Base-by-base conservation (phyloP, 2,329 filamentous ascomycete genomes). In the Aspergillus quadrilineatus region DNA sequence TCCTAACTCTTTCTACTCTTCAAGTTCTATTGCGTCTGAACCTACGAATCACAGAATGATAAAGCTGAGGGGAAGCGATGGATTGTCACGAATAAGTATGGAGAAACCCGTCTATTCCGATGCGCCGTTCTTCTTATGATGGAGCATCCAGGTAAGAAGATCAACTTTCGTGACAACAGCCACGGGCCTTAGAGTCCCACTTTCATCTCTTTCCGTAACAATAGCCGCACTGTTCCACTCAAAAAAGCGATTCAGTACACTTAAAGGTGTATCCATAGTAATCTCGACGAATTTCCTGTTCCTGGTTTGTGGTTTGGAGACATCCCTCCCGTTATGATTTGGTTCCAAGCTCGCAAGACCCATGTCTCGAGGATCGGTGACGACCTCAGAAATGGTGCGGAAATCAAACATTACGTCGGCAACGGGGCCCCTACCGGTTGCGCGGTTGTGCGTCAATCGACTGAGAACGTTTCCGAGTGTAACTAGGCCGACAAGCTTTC, bases 211-310 rank as follows among this genome's bases (percentile, higher is more conserved):
- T 73, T 97, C 92, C 0, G 93, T 99, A 3, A 99, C 91, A 48
- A 99, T 86, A 0, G 94, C 94, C 0, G 94, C 93, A 65, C 89
- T 94, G 76, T 99, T 97, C 92, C 94, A 97, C 77, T 97, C 92
- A 63, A 97, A 91, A 77, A 99, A 99, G 68, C 89, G 87, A 79
- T 91, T 93, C 53, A 99, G 81, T 44, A 89, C 87, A 46, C 83
- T 85, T 39, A 99, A 81, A 3, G 89, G 89, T 1, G 94, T 99
- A 63, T 97, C 90, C 71, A 89, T 80, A 6, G 94, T 97, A 70
- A 99, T 96, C 76, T 97, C 89, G 50, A 97, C 89, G 75, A 96
- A 99, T 69, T 89, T 86, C 57, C 87, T 82, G 22, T 74, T 70
- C 73, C 84, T 83, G 63, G 72, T 69, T 10, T 78, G 72, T 10